Evolutionary conservation across 2,329 filamentous ascomycete species (phyloP).

Genomic region (Akanthomyces lecanii): DNA sequence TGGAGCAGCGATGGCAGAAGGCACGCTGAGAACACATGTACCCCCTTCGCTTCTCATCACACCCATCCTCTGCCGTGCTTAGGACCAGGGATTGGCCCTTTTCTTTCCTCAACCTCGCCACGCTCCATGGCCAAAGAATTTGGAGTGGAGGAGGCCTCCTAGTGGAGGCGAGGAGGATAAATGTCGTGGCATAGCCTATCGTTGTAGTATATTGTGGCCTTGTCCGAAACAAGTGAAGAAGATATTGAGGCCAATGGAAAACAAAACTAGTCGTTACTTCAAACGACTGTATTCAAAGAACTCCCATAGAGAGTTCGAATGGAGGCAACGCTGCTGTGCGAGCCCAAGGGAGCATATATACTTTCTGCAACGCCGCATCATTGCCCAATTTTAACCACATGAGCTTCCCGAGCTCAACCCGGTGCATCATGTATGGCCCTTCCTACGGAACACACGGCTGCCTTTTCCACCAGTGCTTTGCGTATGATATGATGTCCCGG

Average conservation of each 20-base stretch:
- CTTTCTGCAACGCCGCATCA: not conserved
- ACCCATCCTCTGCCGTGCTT: not conserved
- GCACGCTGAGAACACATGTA: not conserved
- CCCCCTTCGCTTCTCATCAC: not conserved
- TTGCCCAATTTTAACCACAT: slow-evolving; percentile 1
- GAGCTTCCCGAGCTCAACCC: not conserved
- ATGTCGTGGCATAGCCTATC: too few species aligned
- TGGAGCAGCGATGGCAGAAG: not conserved
- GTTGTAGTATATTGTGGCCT: not conserved
- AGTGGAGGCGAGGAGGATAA: too few species aligned
- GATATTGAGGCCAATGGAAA: not conserved
- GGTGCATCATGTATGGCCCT: not conserved
- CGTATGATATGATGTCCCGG: not conserved
- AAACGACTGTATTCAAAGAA: not conserved
- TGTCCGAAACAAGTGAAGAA: not conserved
- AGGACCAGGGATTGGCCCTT: not conserved
- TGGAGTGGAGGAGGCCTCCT: not conserved
- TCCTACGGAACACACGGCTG: not conserved
- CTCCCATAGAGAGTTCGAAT: not conserved
- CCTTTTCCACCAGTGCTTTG: slow-evolving; percentile 1
- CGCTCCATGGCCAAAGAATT: too few species aligned
- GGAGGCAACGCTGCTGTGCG: not conserved
- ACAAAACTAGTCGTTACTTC: not conserved
- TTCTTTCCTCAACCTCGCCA: not conserved
- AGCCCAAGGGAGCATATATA: slow-evolving; percentile 1